phyloP scores from a whole-genome alignment of 1,284 basidiomycete genomes.

The Rhizoctonia solani region DNA sequence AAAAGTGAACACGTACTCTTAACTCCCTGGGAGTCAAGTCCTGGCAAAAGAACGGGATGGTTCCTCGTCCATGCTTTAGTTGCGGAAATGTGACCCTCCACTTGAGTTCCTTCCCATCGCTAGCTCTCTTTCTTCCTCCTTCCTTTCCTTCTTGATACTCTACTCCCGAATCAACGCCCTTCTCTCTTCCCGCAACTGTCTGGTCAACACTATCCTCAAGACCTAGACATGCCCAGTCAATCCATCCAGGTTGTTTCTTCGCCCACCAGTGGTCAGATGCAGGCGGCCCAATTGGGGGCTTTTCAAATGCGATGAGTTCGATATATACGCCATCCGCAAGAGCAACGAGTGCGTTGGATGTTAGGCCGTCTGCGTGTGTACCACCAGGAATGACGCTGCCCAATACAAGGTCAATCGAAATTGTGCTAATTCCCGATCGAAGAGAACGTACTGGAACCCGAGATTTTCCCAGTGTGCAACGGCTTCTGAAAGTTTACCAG shows the following conservation, averaged over 20 bases:
- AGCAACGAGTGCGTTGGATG: conserved; percentile 66
- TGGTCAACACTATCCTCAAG: conserved; percentile 48
- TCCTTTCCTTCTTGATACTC: conserved; percentile 51
- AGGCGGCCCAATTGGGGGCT: conserved; percentile 56
- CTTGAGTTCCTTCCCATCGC: conserved; percentile 56
- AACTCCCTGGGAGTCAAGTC: conserved; percentile 63
- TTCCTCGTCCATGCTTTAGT: conserved; percentile 43
- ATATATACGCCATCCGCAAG: conserved; percentile 64
- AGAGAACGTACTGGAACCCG: conserved; percentile 66
- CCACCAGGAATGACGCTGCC: conserved; percentile 60
- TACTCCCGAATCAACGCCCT: conserved; percentile 46
- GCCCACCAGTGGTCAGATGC: conserved; percentile 58
- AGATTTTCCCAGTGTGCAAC: conserved; percentile 57
- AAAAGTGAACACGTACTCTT: conserved; percentile 52
- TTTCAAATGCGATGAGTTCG: conserved; percentile 67
- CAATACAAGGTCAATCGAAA: background rate
- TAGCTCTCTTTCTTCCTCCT: conserved; percentile 56
- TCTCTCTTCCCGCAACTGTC: conserved; percentile 58
- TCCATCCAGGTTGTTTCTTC: conserved; percentile 59
- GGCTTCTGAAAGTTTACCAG: conserved; percentile 57
- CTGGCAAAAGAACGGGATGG: conserved; percentile 71
- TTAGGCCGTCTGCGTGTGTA: conserved; percentile 62
- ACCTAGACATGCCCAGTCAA: conserved; percentile 65
- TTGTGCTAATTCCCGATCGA: background rate
- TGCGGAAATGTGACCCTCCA: conserved; percentile 60